Percentiles rank a stretch among this genome's conserved stretches.
Conservation (phyloP, 805 yeast genomes). For the Sugiyamaella floridensis region DNA sequence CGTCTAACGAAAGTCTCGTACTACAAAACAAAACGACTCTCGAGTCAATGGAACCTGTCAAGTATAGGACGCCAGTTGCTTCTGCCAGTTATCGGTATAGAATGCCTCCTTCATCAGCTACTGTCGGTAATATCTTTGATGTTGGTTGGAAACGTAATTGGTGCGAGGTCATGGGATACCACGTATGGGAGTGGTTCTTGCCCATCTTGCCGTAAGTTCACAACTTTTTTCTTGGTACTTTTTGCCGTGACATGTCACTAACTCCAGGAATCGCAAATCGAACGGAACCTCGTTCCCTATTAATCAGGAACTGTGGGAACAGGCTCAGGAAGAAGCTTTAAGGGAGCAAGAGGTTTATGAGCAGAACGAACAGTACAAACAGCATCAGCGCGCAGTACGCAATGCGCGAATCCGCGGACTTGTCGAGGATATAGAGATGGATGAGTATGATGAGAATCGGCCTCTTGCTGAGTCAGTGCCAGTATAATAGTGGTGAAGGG, state of each 20-base stretch:
- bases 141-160: slow-evolving; percentile 60
- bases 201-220: slow-evolving; percentile 40
- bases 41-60: slow-evolving; percentile 46
- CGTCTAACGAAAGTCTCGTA: slow-evolving; percentile 36
- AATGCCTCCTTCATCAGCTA: slow-evolving; percentile 37
- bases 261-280: slow-evolving; percentile 27
- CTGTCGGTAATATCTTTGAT: slow-evolving; percentile 66
- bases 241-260: slow-evolving; percentile 2
- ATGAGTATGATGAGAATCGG: not conserved
- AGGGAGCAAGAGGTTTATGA: slow-evolving; percentile 21
- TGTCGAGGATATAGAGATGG: not conserved
- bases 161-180: slow-evolving; percentile 64
- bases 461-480: not conserved
- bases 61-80: slow-evolving; percentile 32
- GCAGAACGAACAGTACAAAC: slow-evolving; percentile 6
- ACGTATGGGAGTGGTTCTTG: slow-evolving; percentile 60
- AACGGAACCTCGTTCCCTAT: slow-evolving; percentile 30
- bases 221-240: slow-evolving; percentile 3
- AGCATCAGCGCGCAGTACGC: slow-evolving; percentile 2
- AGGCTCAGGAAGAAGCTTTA: slow-evolving; percentile 29
- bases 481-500: not conserved
- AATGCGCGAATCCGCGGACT: not conserved
- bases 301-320: slow-evolving; percentile 23
- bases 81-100: slow-evolving; percentile 33
- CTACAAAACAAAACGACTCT: slow-evolving; percentile 69